These are phyloP conservation scores for Zea luxurians DNA, from an alignment of 176 grass and related monocot genomes.

Conservation along the genomic window DNA sequence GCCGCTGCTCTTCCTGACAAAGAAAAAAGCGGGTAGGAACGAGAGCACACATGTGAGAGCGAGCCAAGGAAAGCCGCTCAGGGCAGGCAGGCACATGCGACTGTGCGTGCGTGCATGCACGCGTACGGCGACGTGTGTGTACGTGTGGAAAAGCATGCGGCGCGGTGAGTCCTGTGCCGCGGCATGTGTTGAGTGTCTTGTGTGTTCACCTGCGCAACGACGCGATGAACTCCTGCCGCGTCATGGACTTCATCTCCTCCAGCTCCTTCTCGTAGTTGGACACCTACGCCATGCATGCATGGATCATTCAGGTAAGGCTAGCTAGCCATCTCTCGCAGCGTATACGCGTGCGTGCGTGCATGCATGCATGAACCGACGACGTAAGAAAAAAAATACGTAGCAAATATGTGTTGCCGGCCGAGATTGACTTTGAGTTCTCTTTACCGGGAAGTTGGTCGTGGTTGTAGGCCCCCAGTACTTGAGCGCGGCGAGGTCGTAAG, in stretches of 20 bases:
- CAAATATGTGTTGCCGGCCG: background rate
- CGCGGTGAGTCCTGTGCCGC: background rate
- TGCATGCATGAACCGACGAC: too few relatives aligned
- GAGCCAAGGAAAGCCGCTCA: background rate
- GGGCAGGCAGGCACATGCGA: background rate
- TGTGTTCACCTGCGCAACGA: conserved; percentile 74
- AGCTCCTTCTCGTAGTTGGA: conserved; percentile 78
- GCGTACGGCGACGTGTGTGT: conserved; percentile 37
- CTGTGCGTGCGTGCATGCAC: conserved; percentile 25
- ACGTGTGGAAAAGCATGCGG: conserved; percentile 33
- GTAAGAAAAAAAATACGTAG: too few relatives aligned
- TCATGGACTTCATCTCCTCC: conserved; percentile 94
- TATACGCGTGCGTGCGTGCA: too few relatives aligned
- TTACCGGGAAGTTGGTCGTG: conserved; percentile 88
- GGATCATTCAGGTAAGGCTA: conserved; percentile 8
- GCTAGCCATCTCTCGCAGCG: background rate
- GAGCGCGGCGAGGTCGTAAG: conserved; percentile 82
- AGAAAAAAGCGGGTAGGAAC: background rate
- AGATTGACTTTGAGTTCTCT: conserved; percentile 13
- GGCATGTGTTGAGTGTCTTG: background rate
- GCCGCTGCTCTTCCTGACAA: conserved; percentile 84
- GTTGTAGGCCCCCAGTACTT: conserved; percentile 87
- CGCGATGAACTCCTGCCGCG: conserved; percentile 91
- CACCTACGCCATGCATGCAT: conserved; percentile 37
- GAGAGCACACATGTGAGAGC: conserved; percentile 19